Percentiles rank a stretch among this genome's conserved stretches.
Conservation (phyloP, 1,139 yeast genomes). For the Candida buenavistaensis region DNA sequence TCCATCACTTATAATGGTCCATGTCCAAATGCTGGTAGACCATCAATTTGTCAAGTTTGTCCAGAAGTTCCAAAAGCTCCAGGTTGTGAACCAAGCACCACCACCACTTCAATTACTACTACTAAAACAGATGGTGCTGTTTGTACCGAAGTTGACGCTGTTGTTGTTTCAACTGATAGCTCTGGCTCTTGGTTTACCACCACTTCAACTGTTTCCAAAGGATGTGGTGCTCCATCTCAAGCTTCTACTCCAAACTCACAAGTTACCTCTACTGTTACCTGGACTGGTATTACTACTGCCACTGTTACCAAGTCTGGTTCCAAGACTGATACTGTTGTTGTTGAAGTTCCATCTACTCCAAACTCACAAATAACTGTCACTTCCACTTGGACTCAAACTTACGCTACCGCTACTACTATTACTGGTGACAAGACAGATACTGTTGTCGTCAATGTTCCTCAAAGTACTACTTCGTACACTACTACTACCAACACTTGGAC, state of each 20-base stretch:
- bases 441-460: slow-evolving; percentile 3
- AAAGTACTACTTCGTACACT: slow-evolving; percentile 1
- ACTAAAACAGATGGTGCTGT: slow-evolving; percentile 17
- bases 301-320: slow-evolving; percentile 3
- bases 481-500: slow-evolving; percentile 7
- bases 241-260: slow-evolving; percentile 6
- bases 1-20: slow-evolving; percentile 20
- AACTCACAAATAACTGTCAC: slow-evolving; percentile 6
- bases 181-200: slow-evolving; percentile 5
- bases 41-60: slow-evolving; percentile 6
- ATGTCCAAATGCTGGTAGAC: slow-evolving; percentile 16
- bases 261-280: slow-evolving; percentile 6
- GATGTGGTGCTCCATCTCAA: slow-evolving; percentile 5
- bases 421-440: neutral
- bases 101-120: slow-evolving; percentile 17
- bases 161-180: slow-evolving; percentile 3
- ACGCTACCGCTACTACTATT: slow-evolving; percentile 3
- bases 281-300: slow-evolving; percentile 8
- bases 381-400: neutral
- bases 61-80: slow-evolving; percentile 7
- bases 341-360: slow-evolving; percentile 6
- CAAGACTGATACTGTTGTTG: slow-evolving; percentile 7
- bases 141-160: slow-evolving; percentile 13
- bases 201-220: slow-evolving; percentile 1
- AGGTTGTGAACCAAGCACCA: slow-evolving; percentile 9